Base-by-base conservation (phyloP, 2,329 filamentous ascomycete species). In the Claviceps fusiformis region DNA sequence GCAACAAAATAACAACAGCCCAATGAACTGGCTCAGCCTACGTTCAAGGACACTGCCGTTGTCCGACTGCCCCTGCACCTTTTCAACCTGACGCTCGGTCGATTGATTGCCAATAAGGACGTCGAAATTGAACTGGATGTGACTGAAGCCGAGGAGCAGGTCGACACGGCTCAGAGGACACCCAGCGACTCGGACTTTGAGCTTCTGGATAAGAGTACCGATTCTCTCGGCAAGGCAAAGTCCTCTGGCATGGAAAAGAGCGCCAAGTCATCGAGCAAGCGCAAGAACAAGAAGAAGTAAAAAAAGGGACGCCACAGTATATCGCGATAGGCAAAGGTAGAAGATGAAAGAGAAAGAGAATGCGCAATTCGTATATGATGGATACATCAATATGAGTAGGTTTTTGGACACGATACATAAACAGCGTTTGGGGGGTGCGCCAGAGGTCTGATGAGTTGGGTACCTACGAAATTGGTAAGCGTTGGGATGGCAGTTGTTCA, bases 1-100 rank as follows among this genome's bases (percentile, higher is more conserved):
- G 39, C 35, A 50, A 52, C 33, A 46, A 43, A 35, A 52, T n/a
- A n/a, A n/a, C n/a, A n/a, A 41, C 59, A 92, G 87, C 82, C 82
- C 64, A 81, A 90, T 57, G 89, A 96, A 68, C 84, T 98, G 57
- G 76, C 79, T 48, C 75, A 78, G 60, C 93, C 93, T 1, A 87
- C 85, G 3, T 73, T 96, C 68, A 80, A 73, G 59, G 87, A 97
- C 66, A 98, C 93, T 0, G 83, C 90, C 57, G 78, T 97, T 48
- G 81, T 87, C 69, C 85, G 86, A 54, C 73, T 95, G 5, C 93
- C 93, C 0, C 66, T 84, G 54, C 95, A 85, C 80, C 67, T 81
- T 55, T 93, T 86, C 73, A 75, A 70, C 54, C 73, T 74, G 56
- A 78, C 77, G 5, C 59, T 78, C 46, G 78, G 79, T 54, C 77